Base-by-base conservation (phyloP, 306 rosid species). In the Prunus fruticosa region DNA sequence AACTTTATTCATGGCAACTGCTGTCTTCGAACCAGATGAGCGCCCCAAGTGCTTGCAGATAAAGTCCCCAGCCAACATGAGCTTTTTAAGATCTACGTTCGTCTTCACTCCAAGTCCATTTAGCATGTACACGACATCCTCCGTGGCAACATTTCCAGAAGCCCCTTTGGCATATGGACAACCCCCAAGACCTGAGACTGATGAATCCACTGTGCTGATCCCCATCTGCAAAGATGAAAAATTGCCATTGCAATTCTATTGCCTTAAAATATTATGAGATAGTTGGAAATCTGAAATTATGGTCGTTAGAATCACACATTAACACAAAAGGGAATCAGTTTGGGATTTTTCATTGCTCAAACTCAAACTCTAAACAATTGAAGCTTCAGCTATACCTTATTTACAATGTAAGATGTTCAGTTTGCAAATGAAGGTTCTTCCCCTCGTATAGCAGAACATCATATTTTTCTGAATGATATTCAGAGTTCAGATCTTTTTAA, bases 131-230 rank as follows among this genome's bases (percentile, higher is more conserved):
- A 94, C 93, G 15, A 94, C 96, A 86, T 94, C 98, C 85, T 94
- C 96, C 6, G 93, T 92, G 23, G 98, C 96, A 52, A 94, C 96
- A 77, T 94, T 92, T 47, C 98, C 97, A 61, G 97, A 79, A 70
- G 97, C 98, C 63, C 97, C 98, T 82, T 89, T 90, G 3, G 97
- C 97, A 84, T 92, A 92, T 38, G 98, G 98, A 67, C 98, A 94
- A 22, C 96, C 98, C 63, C 98, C 97, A 50, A 94, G 92, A 66
- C 98, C 96, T n/a, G 98, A 85, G 32, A 91, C 93, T 0, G 95
- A 94, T 45, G 95, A 92, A 87, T 94, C 98, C 81, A 92, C 95
- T 4, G 90, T 82, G 52, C 87, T 68, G 53, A 94, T 90, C 72
- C 98, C 91, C 82, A 87, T 79, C 97, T 92, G 77, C 16, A 2